Evolutionary conservation across 768 basidiomycete species (phyloP).

Genomic region (Mycena olivaceomarginata): DNA sequence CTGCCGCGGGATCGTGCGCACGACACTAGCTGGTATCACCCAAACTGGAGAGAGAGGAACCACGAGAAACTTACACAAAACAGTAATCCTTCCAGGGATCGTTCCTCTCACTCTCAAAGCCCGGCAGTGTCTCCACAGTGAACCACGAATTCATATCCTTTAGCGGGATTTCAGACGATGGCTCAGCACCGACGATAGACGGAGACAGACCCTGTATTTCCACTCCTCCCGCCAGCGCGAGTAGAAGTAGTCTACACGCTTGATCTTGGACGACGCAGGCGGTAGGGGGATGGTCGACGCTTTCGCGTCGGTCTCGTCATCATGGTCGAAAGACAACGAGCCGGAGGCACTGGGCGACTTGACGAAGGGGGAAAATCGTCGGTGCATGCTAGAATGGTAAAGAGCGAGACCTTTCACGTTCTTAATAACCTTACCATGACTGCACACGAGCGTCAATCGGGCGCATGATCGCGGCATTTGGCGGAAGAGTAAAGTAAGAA

Average conservation of each 20-base stretch:
- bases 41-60: not conserved
- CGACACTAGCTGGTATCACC: constrained; percentile 59
- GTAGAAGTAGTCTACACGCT: constrained; percentile 77
- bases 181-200: not conserved
- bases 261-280: constrained; percentile 72
- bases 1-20: constrained; percentile 67
- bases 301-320: constrained; percentile 58
- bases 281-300: constrained; percentile 57
- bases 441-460: too few species aligned
- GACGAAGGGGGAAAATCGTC: constrained; percentile 51
- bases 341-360: constrained; percentile 45
- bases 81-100: constrained; percentile 77
- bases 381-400: constrained; percentile 50
- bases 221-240: constrained; percentile 74
- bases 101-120: constrained; percentile 61
- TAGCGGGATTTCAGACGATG: constrained; percentile 7
- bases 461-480: too few species aligned
- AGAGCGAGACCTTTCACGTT: too few species aligned
- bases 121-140: constrained; percentile 66
- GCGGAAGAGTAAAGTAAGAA: too few species aligned
- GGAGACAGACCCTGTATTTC: constrained; percentile 69
- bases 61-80: constrained; percentile 63
- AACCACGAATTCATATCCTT: constrained; percentile 76
- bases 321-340: constrained; percentile 30
- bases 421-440: too few species aligned